A percentile compares a stretch with the other conserved stretches of the same genome.
phyloP scores from a whole-genome alignment of 192 early-diverging fungal species.

The Endogone sp. region DNA sequence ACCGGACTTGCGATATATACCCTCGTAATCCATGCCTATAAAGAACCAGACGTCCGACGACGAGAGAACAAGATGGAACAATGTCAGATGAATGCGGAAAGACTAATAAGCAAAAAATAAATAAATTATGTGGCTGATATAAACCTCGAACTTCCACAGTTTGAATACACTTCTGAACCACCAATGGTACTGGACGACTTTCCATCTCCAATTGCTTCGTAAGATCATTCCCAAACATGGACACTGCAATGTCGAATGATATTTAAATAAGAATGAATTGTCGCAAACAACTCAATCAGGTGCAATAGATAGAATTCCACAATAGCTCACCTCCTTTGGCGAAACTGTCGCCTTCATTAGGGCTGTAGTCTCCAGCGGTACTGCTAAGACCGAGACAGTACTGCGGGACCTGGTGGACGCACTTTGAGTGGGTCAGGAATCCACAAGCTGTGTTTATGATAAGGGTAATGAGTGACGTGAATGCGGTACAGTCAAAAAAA shows the following conservation, averaged over 20 bases:
- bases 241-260: neutral
- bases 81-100: too few relatives aligned
- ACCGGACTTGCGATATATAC: slow-evolving; percentile 79
- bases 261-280: neutral
- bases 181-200: slow-evolving; percentile 54
- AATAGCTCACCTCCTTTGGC: slow-evolving; percentile 10
- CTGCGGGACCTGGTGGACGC: slow-evolving; percentile 30
- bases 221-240: slow-evolving; percentile 67
- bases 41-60: slow-evolving; percentile 61
- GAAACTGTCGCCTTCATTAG: slow-evolving; percentile 4
- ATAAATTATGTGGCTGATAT: too few relatives aligned
- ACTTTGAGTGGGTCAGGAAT: slow-evolving; percentile 39
- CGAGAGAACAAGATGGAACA: slow-evolving; percentile 69
- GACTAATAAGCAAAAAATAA: too few relatives aligned
- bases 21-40: slow-evolving; percentile 65
- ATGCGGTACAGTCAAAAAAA: neutral
- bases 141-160: slow-evolving; percentile 56
- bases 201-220: slow-evolving; percentile 51
- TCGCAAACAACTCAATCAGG: neutral
- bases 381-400: slow-evolving; percentile 22
- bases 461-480: too few relatives aligned
- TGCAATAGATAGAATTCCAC: neutral
- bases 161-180: slow-evolving; percentile 66
- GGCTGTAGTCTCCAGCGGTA: slow-evolving; percentile 3
- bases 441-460: slow-evolving; percentile 36